Evolutionary conservation across 2,329 filamentous ascomycete genomes (phyloP), one percentile per base, ranked within the genome.

Genomic region (Alternaria panax): DNA sequence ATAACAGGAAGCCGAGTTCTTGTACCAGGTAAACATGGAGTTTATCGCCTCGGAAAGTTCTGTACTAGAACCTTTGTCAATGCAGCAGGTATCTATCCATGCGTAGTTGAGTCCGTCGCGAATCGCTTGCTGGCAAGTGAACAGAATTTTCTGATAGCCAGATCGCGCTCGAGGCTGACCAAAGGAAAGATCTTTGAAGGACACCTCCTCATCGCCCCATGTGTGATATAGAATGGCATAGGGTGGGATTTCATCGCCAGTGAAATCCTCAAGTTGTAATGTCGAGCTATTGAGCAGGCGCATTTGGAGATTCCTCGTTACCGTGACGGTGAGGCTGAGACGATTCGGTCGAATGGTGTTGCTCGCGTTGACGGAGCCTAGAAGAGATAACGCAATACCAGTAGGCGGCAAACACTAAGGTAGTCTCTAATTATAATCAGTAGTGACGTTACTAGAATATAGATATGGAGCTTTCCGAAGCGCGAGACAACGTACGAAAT

Each of bases 31-130:
- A 12, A 56, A 51, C 46, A 56, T 56, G 2, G 46, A 56, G 28
- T 56, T 56, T 3, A 56, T 51, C 3, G 58, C 58, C 54, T 61
- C 54, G 14, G 48, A 50, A 27, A 61, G 54, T 36, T 61, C 58
- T 7, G 58, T 18, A 16, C 54, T 57, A 5, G 48, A 53, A 2
- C 38, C 38, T 24, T 61, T 61, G 38, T 61, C 54, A 5, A 61
- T 61, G 28, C 54, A 61, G 11, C 58, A 61, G 1, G 58, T 61
- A 12, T 61, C 58, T 1, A 58, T 43, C 58, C 58, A 61, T 11
- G 36, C 54, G 22, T 50, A 61, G 1, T 41, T 2, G 7, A 61
- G 4, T 8, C 14, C 14, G 2, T 60, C 22, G 5, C 9, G 8
- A 0, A 45, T 16, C 1, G 46, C 46, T 22, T 56, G 46, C 5